Percentiles rank a stretch among this genome's conserved stretches.
These are phyloP conservation scores for Candida sp. DNA, from an alignment of 1,139 yeast genomes.

Conservation along the genomic window DNA sequence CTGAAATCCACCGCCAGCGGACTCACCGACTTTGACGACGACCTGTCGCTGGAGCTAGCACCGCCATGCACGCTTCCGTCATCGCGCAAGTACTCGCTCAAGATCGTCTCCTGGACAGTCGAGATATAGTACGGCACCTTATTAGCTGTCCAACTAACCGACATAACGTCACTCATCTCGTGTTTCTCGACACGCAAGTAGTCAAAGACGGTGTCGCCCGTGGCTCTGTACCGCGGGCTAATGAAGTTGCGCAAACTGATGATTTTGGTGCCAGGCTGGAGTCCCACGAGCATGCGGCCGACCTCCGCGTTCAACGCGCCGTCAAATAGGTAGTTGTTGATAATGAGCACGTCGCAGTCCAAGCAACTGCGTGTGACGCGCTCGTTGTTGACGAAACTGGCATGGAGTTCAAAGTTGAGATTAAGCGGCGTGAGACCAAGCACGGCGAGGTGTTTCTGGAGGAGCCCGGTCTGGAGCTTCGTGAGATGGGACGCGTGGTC, in stretches of 20 bases:
- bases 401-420: slow-evolving; percentile 62
- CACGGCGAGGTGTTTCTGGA: slow-evolving; percentile 57
- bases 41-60: neutral
- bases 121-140: slow-evolving; percentile 84
- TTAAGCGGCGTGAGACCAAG: slow-evolving; percentile 68
- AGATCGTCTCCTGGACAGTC: slow-evolving; percentile 57
- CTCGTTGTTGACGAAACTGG: slow-evolving; percentile 73
- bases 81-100: slow-evolving; percentile 28
- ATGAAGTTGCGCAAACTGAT: slow-evolving; percentile 81
- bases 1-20: too few species aligned
- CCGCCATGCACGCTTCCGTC: slow-evolving; percentile 10
- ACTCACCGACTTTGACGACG: slow-evolving; percentile 7
- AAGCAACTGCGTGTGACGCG: slow-evolving; percentile 57
- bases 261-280: slow-evolving; percentile 77
- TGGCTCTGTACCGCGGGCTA: slow-evolving; percentile 57
- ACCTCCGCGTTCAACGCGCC: slow-evolving; percentile 71
- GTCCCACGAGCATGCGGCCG: slow-evolving; percentile 62
- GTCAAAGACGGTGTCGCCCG: slow-evolving; percentile 64
- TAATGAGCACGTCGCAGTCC: slow-evolving; percentile 72
- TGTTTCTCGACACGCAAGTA: slow-evolving; percentile 66
- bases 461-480: slow-evolving; percentile 58
- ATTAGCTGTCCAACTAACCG: slow-evolving; percentile 92
- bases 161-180: slow-evolving; percentile 64
- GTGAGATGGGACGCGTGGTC: slow-evolving; percentile 77
- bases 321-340: slow-evolving; percentile 86